These are phyloP conservation scores for Coelastrella sp. DNA, from an alignment of 139 green algal species.

Conservation along the genomic window DNA sequence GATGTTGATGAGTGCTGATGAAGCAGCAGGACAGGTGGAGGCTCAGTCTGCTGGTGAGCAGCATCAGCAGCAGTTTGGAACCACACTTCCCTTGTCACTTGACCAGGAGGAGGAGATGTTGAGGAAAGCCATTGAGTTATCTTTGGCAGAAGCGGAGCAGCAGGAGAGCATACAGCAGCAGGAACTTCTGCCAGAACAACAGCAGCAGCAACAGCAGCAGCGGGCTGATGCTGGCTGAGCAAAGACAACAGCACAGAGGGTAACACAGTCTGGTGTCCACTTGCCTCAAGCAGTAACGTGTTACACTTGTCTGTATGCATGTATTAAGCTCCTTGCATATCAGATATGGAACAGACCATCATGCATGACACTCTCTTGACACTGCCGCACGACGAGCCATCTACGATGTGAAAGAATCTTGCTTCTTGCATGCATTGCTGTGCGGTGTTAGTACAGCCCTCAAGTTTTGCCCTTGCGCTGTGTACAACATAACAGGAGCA, in stretches of 20 bases:
- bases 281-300: no score
- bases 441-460: no score
- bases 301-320: no score
- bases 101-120: conserved; percentile 54
- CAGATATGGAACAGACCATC: no score
- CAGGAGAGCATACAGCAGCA: conserved; percentile 1
- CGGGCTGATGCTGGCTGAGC: neutral
- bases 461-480: no score
- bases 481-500: no score
- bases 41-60: neutral
- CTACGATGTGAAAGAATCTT: no score
- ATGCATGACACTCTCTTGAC: no score
- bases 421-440: no score
- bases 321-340: no score
- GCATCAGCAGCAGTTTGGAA: neutral
- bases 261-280: no score
- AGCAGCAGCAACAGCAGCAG: conserved; percentile 4
- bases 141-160: conserved; percentile 32
- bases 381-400: no score
- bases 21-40: neutral
- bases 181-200: neutral
- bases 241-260: neutral
- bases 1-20: neutral
- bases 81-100: neutral
- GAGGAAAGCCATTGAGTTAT: conserved; percentile 43